Base-by-base conservation (phyloP, 805 yeast species). In the Lipomyces japonicus region DNA sequence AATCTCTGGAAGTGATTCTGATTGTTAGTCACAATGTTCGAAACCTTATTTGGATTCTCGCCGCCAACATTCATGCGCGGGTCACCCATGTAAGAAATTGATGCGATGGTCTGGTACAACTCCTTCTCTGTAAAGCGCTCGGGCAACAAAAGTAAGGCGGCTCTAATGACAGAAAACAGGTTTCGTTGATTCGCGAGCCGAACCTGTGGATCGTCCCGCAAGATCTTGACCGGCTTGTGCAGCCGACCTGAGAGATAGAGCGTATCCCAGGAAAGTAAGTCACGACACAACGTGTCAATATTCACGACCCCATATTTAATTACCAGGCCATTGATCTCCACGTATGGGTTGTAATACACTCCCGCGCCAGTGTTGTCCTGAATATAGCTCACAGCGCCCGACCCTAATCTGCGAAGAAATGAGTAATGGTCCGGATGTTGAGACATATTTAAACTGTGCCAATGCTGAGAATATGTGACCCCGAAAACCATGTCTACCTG, bases 261-360 rank as follows among this genome's bases (percentile, higher is more conserved):
- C 0, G 89, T 78, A 25, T 80, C 73, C 98, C 98, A 93, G 48
- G 83, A 79, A n/a, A 78, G 72, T 24, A 93, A 70, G 68, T 93
- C 98, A 32, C 72, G 72, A 34, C 81, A 67, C 19, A 87, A 68
- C 7, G 75, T 75, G 21, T 78, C 75, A 55, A 78, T 73, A 3
- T 87, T 80, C 1, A 89, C 83, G 10, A 89, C 82, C 12, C 98
- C 98, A 64, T 93, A 93, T 64, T 93, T 93, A 39, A 91, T 78
- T 44, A 77, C 65, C 32, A 72, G 68, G 7, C 80, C 78, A 46
- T 76, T 73, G 46, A 89, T 73, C 39, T 77, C 74, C 4, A 86
- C 88, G 66, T 77, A 93, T 2, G 98, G 97, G 64, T 93, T 93
- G 73, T 87, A 93, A 66, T 91, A 93, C 2, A 91, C 84, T 5